Base-by-base conservation (phyloP, 1,284 basidiomycete genomes). In the Ustilago shanxiensis region DNA sequence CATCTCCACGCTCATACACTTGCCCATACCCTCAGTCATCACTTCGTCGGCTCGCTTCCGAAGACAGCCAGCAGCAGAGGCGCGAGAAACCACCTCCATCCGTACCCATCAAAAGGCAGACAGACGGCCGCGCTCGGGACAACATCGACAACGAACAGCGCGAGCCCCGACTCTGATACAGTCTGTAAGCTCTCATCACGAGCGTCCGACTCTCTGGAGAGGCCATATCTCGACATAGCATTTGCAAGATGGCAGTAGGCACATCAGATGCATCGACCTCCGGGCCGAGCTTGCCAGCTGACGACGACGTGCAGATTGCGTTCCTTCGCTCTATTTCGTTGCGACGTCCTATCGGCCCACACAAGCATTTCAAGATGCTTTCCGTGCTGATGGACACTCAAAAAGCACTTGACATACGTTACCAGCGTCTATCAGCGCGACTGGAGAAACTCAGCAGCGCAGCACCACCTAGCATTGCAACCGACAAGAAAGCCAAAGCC, bases 351-450 rank as follows among this genome's bases (percentile, higher is more conserved):
- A 49, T 84, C 8, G 82, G 82, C 7, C 66, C 70, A n/a, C 79
- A 84, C 62, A 66, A 77, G 44, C 82, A 84, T 26, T 83, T 84
- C 65, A 77, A 83, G 55, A 69, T 81, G 68, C 60, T 84, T 3
- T 62, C 79, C 8, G 60, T 83, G 44, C 26, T 84, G 26, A 35
- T 56, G 26, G 77, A 75, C 60, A 73, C 68, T 0, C 73, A 79
- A 52, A 72, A 61, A 16, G 74, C 73, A 14, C 69, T 74, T 53
- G 72, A 79, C 37, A 18, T 14, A 1, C 71, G 66, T 11, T 66
- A 67, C 13, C 56, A 67, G 24, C 51, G 56, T 13, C 67, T 77
- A 1, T 50, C 67, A 2, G 57, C 66, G 3, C 55, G 62, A 37
- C 71, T 77, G 2, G 73, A 79, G 14, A 66, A 65, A 52, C 70